Base-by-base conservation (phyloP, 495 filamentous ascomycete genomes). In the Polyplosphaeria fusca region DNA sequence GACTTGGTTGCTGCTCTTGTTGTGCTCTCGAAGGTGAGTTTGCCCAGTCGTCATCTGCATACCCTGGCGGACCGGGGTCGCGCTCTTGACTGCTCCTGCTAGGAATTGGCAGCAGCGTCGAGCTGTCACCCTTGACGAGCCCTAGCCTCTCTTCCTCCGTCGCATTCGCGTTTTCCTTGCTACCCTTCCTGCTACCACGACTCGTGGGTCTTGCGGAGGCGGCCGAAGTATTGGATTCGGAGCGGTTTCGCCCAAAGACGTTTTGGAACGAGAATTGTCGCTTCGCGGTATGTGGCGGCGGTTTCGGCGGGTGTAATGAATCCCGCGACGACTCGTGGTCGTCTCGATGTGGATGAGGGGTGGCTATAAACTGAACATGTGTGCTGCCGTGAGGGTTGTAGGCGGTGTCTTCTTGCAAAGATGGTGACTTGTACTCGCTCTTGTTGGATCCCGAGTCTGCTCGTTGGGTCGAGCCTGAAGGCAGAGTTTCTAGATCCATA, bases 211-310 rank as follows among this genome's bases (percentile, higher is more conserved):
- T 53, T 25, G 12, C 30, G 19, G 39, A 35, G 2, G 45, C 58
- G 38, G 24, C 52, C 35, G 7, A 9, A 5, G 5, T 19, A 42
- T 5, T 13, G 30, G 58, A 60, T n/a, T 48, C 58, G 12, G 57
- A 26, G 16, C 62, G 42, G 14, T 54, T 39, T 12, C 65, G 53
- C 55, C 76, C 74, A 70, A 96, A 89, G 44, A 93, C 81, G 57
- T 84, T 86, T 64, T 91, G 85, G 77, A 97, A 97, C 24, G 86
- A 91, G 74, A 96, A 97, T 68, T 96, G 90, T 30, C 93, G 84
- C 51, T 69, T 71, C 18, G 67, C 64, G 13, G 45, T 62, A 69
- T 76, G 72, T 76, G 82, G 49, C 22, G 68, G 67, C 1, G 74
- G 69, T 27, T 76, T 74, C 32, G 82, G 77, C 26, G 82, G 77